Percentiles rank a stretch among this genome's conserved stretches.
These are phyloP conservation scores for Luffa acutangula DNA, from an alignment of 306 rosid genomes.

Conservation along the genomic window DNA sequence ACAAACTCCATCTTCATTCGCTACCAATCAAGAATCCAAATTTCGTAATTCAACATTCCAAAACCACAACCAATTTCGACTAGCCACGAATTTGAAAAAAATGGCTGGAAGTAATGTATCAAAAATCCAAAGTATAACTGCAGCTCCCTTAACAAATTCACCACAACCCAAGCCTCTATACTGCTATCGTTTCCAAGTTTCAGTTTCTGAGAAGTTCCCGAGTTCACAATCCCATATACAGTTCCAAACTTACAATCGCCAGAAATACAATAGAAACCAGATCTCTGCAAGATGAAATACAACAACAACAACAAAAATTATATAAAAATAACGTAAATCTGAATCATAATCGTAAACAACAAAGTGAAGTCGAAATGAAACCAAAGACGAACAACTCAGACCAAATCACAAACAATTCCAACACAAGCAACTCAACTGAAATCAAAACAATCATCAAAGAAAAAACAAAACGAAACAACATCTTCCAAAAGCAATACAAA, in stretches of 20 bases:
- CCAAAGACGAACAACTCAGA: background rate
- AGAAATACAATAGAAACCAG: background rate
- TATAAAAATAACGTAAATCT: background rate
- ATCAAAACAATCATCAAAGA: background rate
- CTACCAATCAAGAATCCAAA: conserved; percentile 57
- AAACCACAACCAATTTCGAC: background rate
- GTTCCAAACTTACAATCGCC: background rate
- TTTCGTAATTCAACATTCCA: conserved; percentile 45
- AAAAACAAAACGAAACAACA: background rate
- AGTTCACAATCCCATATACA: background rate
- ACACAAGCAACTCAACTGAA: background rate
- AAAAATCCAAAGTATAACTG: background rate
- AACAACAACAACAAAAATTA: background rate
- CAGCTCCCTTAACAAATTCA: background rate
- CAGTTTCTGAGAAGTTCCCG: background rate
- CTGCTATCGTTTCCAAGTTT: background rate
- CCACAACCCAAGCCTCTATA: background rate
- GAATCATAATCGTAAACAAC: background rate
- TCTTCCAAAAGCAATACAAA: background rate
- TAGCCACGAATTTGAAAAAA: background rate
- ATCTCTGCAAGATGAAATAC: background rate
- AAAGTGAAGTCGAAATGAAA: background rate
- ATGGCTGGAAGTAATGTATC: background rate
- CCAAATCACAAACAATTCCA: background rate
- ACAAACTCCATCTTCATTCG: conserved; percentile 24